Evolutionary conservation across 2,329 filamentous ascomycete genomes (phyloP), one percentile per base, ranked within the genome.

Genomic region (Celoporthe dispersa): DNA sequence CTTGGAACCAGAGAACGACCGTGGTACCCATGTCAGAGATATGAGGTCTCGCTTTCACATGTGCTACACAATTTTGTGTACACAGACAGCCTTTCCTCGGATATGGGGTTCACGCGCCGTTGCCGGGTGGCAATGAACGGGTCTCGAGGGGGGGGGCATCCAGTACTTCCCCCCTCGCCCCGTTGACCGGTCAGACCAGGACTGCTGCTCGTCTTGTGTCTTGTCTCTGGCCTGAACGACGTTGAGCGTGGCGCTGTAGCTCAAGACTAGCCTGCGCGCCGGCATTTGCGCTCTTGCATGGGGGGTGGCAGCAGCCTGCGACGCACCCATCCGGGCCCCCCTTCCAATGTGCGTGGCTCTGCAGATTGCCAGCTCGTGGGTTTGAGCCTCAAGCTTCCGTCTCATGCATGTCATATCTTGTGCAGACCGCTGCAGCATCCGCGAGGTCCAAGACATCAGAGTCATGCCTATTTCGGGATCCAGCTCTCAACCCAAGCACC

Each of bases 361-460:
- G 61, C 62, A 59, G 63, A 31, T 35, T 66, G 62, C 70, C 65
- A n/a, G 53, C 61, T 68, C 72, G 70, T 77, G 74, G 69, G 73
- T 75, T 74, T 75, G 74, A 78, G 77, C 75, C 76, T 78, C 77
- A 78, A 73, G 71, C 73, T 76, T 74, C 74, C 73, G 73, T 70
- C 75, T 69, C 74, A 77, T 78, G 77, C 77, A 78, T 74, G 73
- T 73, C 75, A 77, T 76, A 72, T 12, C 37, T 63, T 63, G 59
- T 37, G 39, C 66, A 39, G 35, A 16, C 25, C 60, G 39, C 33
- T 37, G 39, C 31, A 31, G 31, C 19, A 37, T 37, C 22, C 28
- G 28, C 19, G 41, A 35, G 31, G 33, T 53, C 28, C 48, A 59
- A 35, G 37, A 33, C 35, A 35, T 16, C 39, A 65, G 59, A 71